Evolutionary conservation across 2,329 filamentous ascomycete genomes (phyloP).

Genomic region (Colletotrichum phormii): DNA sequence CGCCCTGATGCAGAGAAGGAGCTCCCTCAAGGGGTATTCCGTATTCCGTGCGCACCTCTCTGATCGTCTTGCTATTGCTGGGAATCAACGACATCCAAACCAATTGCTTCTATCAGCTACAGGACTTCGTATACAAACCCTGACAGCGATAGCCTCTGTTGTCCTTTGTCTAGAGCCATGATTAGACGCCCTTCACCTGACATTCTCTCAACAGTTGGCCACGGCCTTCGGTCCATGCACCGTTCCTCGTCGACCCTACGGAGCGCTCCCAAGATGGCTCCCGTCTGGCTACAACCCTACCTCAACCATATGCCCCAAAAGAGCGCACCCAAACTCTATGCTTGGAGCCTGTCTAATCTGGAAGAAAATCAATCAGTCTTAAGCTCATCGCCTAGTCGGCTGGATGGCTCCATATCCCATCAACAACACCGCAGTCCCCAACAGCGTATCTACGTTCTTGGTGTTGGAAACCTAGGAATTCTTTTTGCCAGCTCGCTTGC

Average conservation of each 20-base stretch:
- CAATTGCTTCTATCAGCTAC: neutral
- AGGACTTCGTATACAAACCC: neutral
- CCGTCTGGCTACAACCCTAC: slow-evolving; percentile 48
- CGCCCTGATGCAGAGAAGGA: neutral
- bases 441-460: slow-evolving; percentile 79
- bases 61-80: neutral
- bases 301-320: slow-evolving; percentile 39
- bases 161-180: neutral
- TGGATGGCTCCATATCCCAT: neutral
- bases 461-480: slow-evolving; percentile 83
- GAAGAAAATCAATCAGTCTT: neutral
- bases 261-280: slow-evolving; percentile 4
- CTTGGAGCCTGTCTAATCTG: slow-evolving; percentile 49
- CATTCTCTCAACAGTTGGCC: neutral
- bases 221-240: neutral
- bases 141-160: neutral
- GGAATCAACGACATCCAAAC: neutral
- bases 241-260: neutral
- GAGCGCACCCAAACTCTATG: slow-evolving; percentile 48
- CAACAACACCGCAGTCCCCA: neutral
- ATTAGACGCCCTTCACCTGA: neutral
- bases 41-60: neutral
- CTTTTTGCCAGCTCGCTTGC: slow-evolving; percentile 81
- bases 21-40: neutral
- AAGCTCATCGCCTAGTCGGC: neutral